Base-by-base conservation (phyloP, 345 rosid species). In the Hibiscus tridactylites region DNA sequence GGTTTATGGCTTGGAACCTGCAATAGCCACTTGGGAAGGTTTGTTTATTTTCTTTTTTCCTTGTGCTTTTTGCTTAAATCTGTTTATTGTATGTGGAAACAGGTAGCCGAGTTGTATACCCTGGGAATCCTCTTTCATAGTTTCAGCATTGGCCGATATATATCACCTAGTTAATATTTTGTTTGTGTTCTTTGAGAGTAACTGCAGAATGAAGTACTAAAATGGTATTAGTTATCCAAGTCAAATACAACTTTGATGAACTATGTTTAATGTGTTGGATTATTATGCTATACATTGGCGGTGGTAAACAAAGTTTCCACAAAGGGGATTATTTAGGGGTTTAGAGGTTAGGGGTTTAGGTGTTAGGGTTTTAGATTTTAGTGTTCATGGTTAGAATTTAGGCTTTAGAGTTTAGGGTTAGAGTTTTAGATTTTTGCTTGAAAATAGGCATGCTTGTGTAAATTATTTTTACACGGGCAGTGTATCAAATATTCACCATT, bases 1-100 rank as follows among this genome's bases (percentile, higher is more conserved):
- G 98, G 77, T 93, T 71, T 91, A 93, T 64, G 96, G 97, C 83
- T 59, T 93, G 83, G 98, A 93, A 75, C 91, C 80, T 49, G 96
- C 98, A 9, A 88, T 93, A 80, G 97, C 93, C 63, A 88, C 96
- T 73, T 93, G 98, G 98, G 97, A 93, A 88, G 97, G 98, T 93
- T 26, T 68, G 79, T 76, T 16, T 9, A 31, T 31, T 52, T 11
- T 61, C 21, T 67, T 56, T 21, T 52, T 62, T 54, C 16, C 21
- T 46, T 64, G 13, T 74, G 15, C 17, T 70, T 16, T n/a, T 31
- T 28, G 28, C 47, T 61, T 16, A 8, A 39, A 28, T 50, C 42
- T 37, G 31, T 68, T 33, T 72, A 31, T n/a, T 13, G 29, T 62
- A 17, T 44, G 42, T 10, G 61, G 29, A 12, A 33, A n/a, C n/a